phyloP scores from a whole-genome alignment of 2,329 filamentous ascomycete species.

The Verticillium tricorpus region DNA sequence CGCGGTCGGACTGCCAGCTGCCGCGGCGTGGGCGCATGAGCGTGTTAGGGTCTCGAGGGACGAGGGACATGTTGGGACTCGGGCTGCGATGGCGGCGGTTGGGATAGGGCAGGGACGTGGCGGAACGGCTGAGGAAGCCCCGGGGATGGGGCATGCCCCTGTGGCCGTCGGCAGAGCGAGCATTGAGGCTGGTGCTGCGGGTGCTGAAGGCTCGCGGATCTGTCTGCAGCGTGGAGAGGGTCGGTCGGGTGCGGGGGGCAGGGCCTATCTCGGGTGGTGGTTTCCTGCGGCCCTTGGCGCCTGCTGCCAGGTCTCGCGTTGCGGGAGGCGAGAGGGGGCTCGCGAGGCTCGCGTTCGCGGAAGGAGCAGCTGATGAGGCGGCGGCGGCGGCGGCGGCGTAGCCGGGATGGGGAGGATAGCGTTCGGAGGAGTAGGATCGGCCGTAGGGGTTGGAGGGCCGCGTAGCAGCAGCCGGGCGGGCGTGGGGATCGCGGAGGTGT shows the following conservation, averaged over 20 bases:
- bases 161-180: conserved; percentile 24
- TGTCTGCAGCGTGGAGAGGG: conserved; percentile 40
- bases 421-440: conserved; percentile 11
- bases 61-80: conserved; percentile 44
- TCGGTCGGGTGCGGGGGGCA: conserved; percentile 28
- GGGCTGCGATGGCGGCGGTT: conserved; percentile 42
- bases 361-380: conserved; percentile 22
- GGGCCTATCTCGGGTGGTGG: background rate
- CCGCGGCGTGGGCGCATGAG: conserved; percentile 45
- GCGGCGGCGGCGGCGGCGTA: conserved; percentile 19
- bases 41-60: conserved; percentile 36
- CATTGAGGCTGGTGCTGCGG: conserved; percentile 42
- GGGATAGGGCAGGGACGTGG: conserved; percentile 28
- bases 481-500: background rate
- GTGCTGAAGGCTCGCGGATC: conserved; percentile 44
- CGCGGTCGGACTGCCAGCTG: conserved; percentile 66
- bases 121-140: conserved; percentile 31
- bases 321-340: conserved; percentile 16
- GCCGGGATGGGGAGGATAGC: conserved; percentile 9
- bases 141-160: conserved; percentile 10
- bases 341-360: conserved; percentile 16
- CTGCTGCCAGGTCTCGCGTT: conserved; percentile 23
- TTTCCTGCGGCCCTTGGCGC: conserved; percentile 6
- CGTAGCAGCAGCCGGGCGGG: conserved; percentile 15
- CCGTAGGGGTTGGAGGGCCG: conserved; percentile 12